These are phyloP conservation scores for Ramalina peruviana DNA, from an alignment of 495 filamentous ascomycete species.

Conservation along the genomic window DNA sequence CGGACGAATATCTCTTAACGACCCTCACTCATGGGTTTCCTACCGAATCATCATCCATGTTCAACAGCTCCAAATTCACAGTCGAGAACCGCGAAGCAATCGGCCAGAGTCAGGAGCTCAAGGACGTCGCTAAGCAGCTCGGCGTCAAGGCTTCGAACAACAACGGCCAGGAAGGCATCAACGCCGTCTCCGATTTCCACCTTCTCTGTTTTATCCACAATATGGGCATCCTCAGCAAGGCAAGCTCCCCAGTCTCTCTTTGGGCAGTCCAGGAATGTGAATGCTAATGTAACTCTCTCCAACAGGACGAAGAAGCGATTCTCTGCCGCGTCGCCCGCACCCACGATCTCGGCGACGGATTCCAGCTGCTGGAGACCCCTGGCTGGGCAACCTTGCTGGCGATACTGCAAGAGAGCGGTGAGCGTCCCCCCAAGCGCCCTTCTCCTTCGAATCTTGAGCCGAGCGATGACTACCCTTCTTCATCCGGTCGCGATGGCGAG, in stretches of 20 bases:
- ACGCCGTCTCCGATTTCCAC: slow-evolving; percentile 81
- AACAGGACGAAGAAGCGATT: slow-evolving; percentile 76
- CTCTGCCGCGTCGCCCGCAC: slow-evolving; percentile 70
- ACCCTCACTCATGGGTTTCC: slow-evolving; percentile 97
- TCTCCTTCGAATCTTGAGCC: slow-evolving; percentile 24
- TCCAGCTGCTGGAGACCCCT: slow-evolving; percentile 65
- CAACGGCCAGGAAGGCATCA: slow-evolving; percentile 47
- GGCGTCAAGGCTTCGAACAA: slow-evolving; percentile 35
- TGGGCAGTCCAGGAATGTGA: background rate
- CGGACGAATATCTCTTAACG: slow-evolving; percentile 89
- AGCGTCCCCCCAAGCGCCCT: slow-evolving; percentile 79
- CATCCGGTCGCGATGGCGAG: slow-evolving; percentile 39
- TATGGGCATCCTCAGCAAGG: slow-evolving; percentile 72
- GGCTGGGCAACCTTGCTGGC: slow-evolving; percentile 89
- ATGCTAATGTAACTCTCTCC: slow-evolving; percentile 1
- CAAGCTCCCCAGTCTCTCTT: slow-evolving; percentile 22
- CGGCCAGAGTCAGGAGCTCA: slow-evolving; percentile 67
- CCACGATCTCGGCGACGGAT: slow-evolving; percentile 62
- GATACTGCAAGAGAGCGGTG: slow-evolving; percentile 91
- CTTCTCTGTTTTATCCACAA: slow-evolving; percentile 74
- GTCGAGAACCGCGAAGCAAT: slow-evolving; percentile 81
- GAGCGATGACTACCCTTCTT: slow-evolving; percentile 25
- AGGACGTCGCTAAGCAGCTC: slow-evolving; percentile 45
- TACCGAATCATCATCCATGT: slow-evolving; percentile 57
- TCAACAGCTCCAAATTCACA: slow-evolving; percentile 58